These are phyloP conservation scores for Kwoniella sp. DNA, from an alignment of 768 basidiomycete genomes.

Conservation along the genomic window DNA sequence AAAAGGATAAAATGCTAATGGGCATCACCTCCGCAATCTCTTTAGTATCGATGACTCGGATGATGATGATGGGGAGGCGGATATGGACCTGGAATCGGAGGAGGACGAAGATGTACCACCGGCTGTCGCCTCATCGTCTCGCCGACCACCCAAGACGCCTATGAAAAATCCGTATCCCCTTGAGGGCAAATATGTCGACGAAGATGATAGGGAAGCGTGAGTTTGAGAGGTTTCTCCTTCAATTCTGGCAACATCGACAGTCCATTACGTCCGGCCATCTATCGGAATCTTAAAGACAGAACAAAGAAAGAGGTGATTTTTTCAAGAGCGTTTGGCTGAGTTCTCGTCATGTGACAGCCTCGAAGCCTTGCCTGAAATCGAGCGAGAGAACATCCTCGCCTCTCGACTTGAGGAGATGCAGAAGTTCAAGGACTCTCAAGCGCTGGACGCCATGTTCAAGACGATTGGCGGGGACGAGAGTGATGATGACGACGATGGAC, in stretches of 20 bases:
- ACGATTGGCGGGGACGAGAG: constrained; percentile 38
- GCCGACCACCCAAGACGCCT: background rate
- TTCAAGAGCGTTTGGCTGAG: too few species aligned
- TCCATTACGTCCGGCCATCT: too few species aligned
- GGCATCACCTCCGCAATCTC: background rate
- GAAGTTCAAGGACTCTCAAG: constrained; percentile 69
- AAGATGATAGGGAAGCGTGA: constrained; percentile 78
- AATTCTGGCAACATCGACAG: too few species aligned
- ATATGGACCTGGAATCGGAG: constrained; percentile 44
- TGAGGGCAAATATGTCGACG: constrained; percentile 87
- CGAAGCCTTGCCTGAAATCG: constrained; percentile 77
- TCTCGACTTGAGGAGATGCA: constrained; percentile 79
- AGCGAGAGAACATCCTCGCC: constrained; percentile 83
- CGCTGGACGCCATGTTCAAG: constrained; percentile 68
- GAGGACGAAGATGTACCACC: constrained; percentile 64
- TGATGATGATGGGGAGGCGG: constrained; percentile 63
- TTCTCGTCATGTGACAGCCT: constrained; percentile 63
- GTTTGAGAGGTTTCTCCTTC: constrained; percentile 44
- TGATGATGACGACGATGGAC: constrained; percentile 56
- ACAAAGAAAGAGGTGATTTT: too few species aligned
- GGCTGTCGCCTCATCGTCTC: constrained; percentile 8
- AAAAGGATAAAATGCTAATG: background rate
- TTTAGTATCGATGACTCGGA: constrained; percentile 39
- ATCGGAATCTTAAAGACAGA: too few species aligned
- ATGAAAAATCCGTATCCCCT: constrained; percentile 79